Conservation (phyloP, 148 eudicot genomes). For the Beta vulgaris region DNA sequence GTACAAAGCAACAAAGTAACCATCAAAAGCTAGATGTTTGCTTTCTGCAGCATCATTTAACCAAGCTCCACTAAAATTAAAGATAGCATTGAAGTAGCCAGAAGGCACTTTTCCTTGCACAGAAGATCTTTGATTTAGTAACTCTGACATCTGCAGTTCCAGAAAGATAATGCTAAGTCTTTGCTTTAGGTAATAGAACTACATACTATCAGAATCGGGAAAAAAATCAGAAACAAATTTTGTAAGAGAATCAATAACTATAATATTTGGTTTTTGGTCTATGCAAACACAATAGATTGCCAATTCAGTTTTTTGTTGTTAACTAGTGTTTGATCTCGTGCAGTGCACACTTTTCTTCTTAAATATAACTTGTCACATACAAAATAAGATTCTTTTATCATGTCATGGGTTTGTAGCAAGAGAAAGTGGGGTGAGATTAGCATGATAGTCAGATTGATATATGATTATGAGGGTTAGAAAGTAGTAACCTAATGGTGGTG, state of each 20-base stretch:
- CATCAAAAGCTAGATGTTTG: conserved; percentile 89
- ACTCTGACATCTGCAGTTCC: conserved; percentile 84
- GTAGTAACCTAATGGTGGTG: too few species aligned
- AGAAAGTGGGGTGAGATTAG: too few species aligned
- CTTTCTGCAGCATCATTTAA: conserved; percentile 74
- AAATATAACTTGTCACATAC: too few species aligned
- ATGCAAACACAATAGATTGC: not conserved
- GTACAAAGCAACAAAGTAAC: conserved; percentile 80
- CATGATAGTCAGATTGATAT: too few species aligned
- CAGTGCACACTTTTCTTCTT: too few species aligned
- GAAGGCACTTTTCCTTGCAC: conserved; percentile 93
- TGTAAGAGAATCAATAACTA: too few species aligned
- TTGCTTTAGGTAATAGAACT: not conserved
- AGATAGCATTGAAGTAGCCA: conserved; percentile 84
- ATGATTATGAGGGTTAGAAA: too few species aligned
- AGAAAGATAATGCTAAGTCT: conserved; percentile 6
- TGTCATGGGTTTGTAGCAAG: too few species aligned
- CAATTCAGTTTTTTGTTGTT: not conserved
- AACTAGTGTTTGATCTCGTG: too few species aligned
- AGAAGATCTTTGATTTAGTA: conserved; percentile 78
- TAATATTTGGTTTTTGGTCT: too few species aligned
- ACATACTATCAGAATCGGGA: not conserved
- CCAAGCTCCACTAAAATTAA: conserved; percentile 84
- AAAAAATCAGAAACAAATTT: not conserved
- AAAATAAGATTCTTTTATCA: too few species aligned